Base-by-base conservation (phyloP, 1,284 basidiomycete genomes). In the Leccinum pachyderme region DNA sequence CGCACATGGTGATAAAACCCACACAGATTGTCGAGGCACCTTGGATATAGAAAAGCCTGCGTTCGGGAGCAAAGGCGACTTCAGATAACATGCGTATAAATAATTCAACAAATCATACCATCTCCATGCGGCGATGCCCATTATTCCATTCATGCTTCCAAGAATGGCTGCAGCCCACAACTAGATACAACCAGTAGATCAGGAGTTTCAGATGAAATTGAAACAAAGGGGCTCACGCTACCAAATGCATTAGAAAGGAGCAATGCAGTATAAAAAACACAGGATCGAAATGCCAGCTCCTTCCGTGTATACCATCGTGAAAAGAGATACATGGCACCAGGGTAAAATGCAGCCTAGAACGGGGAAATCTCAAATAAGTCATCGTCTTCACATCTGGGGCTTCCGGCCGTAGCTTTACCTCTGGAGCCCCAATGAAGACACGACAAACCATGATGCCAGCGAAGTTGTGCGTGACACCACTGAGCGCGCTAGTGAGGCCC, bases 61-160 rank as follows among this genome's bases (percentile, higher is more conserved):
- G 33, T 22, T 11, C 18, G n/a, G n/a, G 7, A 6, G 15, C 33
- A 35, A 35, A 35, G 4, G 4, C 7, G 0, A 35, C n/a, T 13
- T 35, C 33, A 35, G 33, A n/a, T n/a, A 35, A 35, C 33, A 9
- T 8, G 7, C 6, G n/a, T n/a, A 7, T 35, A 4, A 3, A n/a
- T 12, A n/a, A 35, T 7, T 15, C 7, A n/a, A n/a, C 15, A n/a
- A 8, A 35, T n/a, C 0, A 35, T 35, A 35, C 15, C 33, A 35
- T n/a, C 2, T 35, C n/a, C 15, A 35, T n/a, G 33, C 33, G 15
- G 33, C 33, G 15, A 35, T 35, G 33, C 33, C 15, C 33, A 37
- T 71, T 53, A 76, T 77, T 1, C 85, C 86, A 55, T 90, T 81
- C 87, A 49, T 49, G 9, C 11, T 41, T 29, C 48, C 35, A 9